A percentile compares a stretch with the other conserved stretches of the same genome.
phyloP scores from a whole-genome alignment of 2,329 filamentous ascomycete genomes.

The Penicillium concentricum region DNA sequence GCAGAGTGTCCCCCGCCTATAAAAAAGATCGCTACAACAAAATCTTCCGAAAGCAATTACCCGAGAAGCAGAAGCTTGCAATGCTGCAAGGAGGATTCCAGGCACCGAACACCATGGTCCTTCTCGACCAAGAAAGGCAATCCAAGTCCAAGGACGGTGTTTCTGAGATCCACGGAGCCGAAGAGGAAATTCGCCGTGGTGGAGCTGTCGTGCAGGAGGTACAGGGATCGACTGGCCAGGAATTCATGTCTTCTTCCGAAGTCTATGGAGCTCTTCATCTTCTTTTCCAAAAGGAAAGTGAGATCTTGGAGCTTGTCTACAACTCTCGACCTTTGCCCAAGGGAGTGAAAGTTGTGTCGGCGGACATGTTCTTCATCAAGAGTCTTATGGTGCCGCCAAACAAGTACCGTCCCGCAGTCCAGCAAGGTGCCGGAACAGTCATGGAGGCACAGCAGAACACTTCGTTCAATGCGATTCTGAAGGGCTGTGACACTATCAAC shows the following conservation, averaged over 20 bases:
- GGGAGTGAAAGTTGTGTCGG: constrained; percentile 58
- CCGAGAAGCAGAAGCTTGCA: constrained; percentile 69
- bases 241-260: constrained; percentile 79
- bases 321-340: constrained; percentile 67
- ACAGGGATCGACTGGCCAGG: constrained; percentile 53
- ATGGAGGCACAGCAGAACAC: constrained; percentile 86
- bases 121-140: constrained; percentile 51
- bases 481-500: constrained; percentile 69
- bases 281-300: constrained; percentile 83
- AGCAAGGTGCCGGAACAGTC: constrained; percentile 75
- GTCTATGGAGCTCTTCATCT: constrained; percentile 74
- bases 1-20: constrained; percentile 74
- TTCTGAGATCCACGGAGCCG: constrained; percentile 55
- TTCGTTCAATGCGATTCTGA: constrained; percentile 81
- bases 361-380: constrained; percentile 93
- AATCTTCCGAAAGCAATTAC: constrained; percentile 82
- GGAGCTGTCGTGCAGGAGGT: constrained; percentile 38
- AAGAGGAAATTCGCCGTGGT: constrained; percentile 58
- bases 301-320: constrained; percentile 82
- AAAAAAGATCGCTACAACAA: constrained; percentile 90
- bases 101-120: constrained; percentile 67
- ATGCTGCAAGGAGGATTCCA: constrained; percentile 72
- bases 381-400: constrained; percentile 88
- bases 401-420: constrained; percentile 81
- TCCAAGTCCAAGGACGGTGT: constrained; percentile 35